phyloP scores from a whole-genome alignment of 768 basidiomycete species.

The Russula compacta region DNA sequence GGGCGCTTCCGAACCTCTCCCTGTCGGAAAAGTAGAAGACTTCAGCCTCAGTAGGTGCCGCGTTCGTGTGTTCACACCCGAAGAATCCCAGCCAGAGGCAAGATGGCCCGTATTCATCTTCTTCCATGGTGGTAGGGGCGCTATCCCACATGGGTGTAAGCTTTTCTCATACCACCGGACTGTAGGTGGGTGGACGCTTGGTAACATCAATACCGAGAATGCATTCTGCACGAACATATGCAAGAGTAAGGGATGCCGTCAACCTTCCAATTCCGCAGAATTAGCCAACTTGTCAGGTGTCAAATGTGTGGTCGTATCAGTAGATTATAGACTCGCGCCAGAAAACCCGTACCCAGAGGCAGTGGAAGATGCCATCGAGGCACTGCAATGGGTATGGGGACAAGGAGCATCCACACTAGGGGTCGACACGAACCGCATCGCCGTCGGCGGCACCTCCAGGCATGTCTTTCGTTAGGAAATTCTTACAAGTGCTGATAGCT shows the following conservation, averaged over 20 bases:
- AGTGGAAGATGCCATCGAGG: conserved; percentile 60
- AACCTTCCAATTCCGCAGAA: background rate
- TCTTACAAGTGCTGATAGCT: background rate
- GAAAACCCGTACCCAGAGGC: conserved; percentile 65
- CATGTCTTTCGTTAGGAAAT: conserved; percentile 17
- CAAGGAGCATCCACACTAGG: conserved; percentile 40
- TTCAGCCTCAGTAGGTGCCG: conserved; percentile 42
- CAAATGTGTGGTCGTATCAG: conserved; percentile 51
- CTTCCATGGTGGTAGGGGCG: conserved; percentile 57
- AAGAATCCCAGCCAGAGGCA: conserved; percentile 35
- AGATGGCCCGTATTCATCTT: conserved; percentile 71
- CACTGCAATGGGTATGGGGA: conserved; percentile 50
- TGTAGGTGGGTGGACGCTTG: conserved; percentile 70
- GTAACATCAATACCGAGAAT: conserved; percentile 51
- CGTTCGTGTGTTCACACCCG: conserved; percentile 58
- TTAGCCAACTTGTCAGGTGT: conserved; percentile 33
- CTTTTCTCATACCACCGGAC: background rate
- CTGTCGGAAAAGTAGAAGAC: conserved; percentile 48
- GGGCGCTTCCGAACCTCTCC: conserved; percentile 46
- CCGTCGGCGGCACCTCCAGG: conserved; percentile 71
- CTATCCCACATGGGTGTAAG: background rate
- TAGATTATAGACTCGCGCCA: conserved; percentile 66
- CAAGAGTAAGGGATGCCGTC: conserved; percentile 33
- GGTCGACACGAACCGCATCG: conserved; percentile 45
- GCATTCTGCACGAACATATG: conserved; percentile 54